phyloP scores from a whole-genome alignment of 345 rosid species.

The Eucalyptus tenuipes region DNA sequence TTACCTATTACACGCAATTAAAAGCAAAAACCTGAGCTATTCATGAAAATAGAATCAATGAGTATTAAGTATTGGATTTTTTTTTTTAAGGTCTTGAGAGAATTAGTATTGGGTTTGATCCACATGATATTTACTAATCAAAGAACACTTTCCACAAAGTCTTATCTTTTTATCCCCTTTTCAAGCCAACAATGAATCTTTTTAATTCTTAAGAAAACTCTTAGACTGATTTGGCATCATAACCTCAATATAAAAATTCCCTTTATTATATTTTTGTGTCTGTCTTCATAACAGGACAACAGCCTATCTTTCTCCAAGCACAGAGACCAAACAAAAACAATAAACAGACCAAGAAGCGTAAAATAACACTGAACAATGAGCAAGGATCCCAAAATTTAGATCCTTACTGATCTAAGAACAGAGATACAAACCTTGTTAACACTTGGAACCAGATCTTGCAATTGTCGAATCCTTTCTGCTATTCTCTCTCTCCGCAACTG shows the following conservation, averaged over 20 bases:
- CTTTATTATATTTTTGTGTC: neutral
- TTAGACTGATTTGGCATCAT: neutral
- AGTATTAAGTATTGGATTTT: neutral
- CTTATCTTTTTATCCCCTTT: neutral
- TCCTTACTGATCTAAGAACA: neutral
- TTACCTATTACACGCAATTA: neutral
- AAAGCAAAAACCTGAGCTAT: neutral
- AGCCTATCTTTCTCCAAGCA: neutral
- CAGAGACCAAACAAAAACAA: neutral
- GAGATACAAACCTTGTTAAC: constrained; percentile 73
- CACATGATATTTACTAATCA: neutral
- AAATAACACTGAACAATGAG: neutral
- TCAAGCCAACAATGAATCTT: neutral
- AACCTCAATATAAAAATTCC: neutral
- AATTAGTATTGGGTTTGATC: neutral
- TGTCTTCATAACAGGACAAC: neutral
- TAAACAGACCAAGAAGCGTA: neutral
- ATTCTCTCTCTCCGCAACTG: constrained; percentile 97
- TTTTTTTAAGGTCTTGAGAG: no score
- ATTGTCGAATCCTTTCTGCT: constrained; percentile 93
- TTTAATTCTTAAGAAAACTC: neutral
- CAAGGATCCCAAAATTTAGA: neutral
- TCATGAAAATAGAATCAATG: neutral
- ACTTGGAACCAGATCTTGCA: constrained; percentile 97
- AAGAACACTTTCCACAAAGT: neutral